Percentiles rank a stretch among this genome's conserved stretches.
Evolutionary conservation across 176 grass and related monocot species (phyloP).

Genomic region (Hordeum vulgare): DNA sequence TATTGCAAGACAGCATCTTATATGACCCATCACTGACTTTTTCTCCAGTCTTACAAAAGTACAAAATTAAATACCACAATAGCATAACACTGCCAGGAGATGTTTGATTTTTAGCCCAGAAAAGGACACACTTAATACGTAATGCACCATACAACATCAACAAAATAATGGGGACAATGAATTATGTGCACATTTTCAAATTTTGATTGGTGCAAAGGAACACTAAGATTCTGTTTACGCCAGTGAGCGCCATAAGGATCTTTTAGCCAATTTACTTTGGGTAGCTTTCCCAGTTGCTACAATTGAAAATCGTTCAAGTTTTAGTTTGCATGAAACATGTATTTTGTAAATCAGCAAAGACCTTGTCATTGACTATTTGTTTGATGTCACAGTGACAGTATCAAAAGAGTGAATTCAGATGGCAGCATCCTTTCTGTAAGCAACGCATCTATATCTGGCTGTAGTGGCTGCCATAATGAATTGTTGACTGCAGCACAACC

Average conservation of each 20-base stretch:
- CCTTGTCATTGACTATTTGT: slow-evolving; percentile 8
- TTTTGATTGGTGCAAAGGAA: not conserved
- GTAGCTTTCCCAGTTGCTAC: not conserved
- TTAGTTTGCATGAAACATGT: not conserved
- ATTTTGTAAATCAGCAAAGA: slow-evolving; percentile 1
- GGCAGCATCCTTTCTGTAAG: slow-evolving; percentile 60
- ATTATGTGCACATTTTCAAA: not conserved
- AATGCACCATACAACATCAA: not conserved
- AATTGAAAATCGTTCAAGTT: not conserved
- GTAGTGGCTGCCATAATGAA: slow-evolving; percentile 25
- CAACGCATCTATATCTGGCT: slow-evolving; percentile 30
- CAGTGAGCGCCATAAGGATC: not conserved
- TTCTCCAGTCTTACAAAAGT: not conserved
- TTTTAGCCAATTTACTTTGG: slow-evolving; percentile 5
- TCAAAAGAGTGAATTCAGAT: slow-evolving; percentile 79
- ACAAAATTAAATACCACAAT: not conserved
- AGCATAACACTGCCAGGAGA: not conserved
- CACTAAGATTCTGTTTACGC: not conserved
- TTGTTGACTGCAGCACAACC: slow-evolving; percentile 10
- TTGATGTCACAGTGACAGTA: slow-evolving; percentile 60
- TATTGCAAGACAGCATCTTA: not conserved
- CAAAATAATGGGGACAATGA: not conserved
- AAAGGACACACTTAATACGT: not conserved
- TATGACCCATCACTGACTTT: not conserved
- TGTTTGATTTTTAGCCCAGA: not conserved